Percentiles rank a stretch among this genome's conserved stretches.
Evolutionary conservation across 2,329 filamentous ascomycete species (phyloP).

Genomic region (Diplodia scrobiculata): DNA sequence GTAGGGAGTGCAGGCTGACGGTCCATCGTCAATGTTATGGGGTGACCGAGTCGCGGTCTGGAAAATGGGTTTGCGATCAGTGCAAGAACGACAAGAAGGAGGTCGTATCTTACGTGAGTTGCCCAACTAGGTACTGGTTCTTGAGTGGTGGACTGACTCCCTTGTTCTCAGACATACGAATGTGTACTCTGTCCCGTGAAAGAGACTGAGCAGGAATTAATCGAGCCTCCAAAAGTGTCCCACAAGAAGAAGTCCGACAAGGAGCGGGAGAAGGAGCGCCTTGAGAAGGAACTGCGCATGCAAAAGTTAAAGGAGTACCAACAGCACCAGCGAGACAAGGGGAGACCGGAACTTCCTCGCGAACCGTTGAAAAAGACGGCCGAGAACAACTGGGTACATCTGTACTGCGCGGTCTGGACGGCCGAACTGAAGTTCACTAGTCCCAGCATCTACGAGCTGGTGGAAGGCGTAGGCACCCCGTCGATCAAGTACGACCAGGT

Average conservation of each 20-base stretch:
- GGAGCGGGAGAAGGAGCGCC: constrained; percentile 81
- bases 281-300: constrained; percentile 80
- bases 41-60: constrained; percentile 68
- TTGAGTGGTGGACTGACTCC: background rate
- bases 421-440: constrained; percentile 92
- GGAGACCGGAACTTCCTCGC: constrained; percentile 78
- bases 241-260: constrained; percentile 91
- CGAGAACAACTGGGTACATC: constrained; percentile 98
- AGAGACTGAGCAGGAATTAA: constrained; percentile 76
- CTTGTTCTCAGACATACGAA: constrained; percentile 69
- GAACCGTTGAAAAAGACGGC: constrained; percentile 91
- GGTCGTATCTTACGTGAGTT: constrained; percentile 80
- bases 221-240: constrained; percentile 75
- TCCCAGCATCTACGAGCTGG: constrained; percentile 76
- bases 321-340: constrained; percentile 78
- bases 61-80: constrained; percentile 94
- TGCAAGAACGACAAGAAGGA: constrained; percentile 92
- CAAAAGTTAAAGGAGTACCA: constrained; percentile 80
- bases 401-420: constrained; percentile 88
- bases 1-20: constrained; percentile 83
- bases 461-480: constrained; percentile 75
- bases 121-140: background rate
- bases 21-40: constrained; percentile 94
- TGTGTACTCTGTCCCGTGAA: constrained; percentile 89
- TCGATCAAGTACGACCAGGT: constrained; percentile 77